phyloP scores from a whole-genome alignment of 192 early-diverging fungal species.

The Umbelopsis vinacea region DNA sequence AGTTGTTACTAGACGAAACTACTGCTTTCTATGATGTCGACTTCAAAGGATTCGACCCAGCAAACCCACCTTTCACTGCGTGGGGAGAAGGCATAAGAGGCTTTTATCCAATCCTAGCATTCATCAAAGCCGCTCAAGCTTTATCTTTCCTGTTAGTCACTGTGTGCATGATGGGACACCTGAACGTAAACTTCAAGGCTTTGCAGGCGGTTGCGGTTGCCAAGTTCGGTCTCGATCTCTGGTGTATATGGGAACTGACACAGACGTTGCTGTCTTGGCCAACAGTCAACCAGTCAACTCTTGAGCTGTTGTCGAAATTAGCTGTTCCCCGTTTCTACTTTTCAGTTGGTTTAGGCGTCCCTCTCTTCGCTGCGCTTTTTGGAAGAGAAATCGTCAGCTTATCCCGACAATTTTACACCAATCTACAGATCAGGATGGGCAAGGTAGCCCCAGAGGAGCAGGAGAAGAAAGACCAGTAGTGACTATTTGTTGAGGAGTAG shows the following conservation, averaged over 20 bases:
- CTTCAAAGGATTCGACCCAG: slow-evolving; percentile 2
- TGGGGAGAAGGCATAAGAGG: not conserved
- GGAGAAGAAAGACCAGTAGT: slow-evolving; percentile 13
- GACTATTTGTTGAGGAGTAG: not conserved
- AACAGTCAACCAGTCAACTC: not conserved
- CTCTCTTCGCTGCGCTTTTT: not conserved
- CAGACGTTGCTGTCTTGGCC: not conserved
- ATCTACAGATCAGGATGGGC: not conserved
- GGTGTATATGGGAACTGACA: slow-evolving; percentile 7
- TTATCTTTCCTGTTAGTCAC: not conserved
- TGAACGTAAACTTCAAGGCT: slow-evolving; percentile 3
- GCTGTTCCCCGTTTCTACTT: not conserved
- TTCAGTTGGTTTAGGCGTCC: not conserved
- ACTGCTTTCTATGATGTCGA: not conserved
- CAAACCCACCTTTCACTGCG: slow-evolving; percentile 9
- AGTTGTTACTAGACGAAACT: not conserved
- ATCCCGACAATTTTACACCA: not conserved
- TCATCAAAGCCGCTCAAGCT: not conserved
- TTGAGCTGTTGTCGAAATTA: not conserved
- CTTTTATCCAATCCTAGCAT: not conserved
- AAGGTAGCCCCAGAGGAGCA: not conserved
- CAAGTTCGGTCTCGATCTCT: not conserved
- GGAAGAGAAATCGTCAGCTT: not conserved
- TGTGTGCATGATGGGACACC: not conserved
- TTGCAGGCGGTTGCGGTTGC: not conserved